Base-by-base conservation (phyloP, 164 flowering plant genomes). In the Vitis rupestris region DNA sequence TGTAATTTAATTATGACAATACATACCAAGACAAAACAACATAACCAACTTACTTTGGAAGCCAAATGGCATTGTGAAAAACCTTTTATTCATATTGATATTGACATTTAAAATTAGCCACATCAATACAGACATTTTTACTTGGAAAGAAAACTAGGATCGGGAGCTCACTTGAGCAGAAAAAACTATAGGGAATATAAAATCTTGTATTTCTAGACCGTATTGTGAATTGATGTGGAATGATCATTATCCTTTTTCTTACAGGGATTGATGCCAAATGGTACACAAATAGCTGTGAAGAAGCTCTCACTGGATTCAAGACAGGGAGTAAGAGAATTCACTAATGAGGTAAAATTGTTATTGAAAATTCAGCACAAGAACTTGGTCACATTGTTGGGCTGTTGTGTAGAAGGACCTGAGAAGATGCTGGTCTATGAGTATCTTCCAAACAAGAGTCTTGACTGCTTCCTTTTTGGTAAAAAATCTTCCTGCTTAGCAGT, bases 371-470 rank as follows among this genome's bases (percentile, higher is more conserved):
- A 91, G 78, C 97, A 91, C 78, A 86, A 74, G 75, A 86, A 91
- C 79, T 72, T 91, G 76, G 97, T 91, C 47, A 85, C 55, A 13
- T 72, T 89, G 74, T 61, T 85, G 29, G 97, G 94, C 2, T 91
- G 97, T 58, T 89, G 97, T 66, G 77, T 72, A 0, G 88, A 91
- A 79, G 93, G 90, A 47, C 80, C 88, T 16, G 90, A 89, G 70
- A 91, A 84, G 84, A 89, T 91, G 90, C 92, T 91, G 27, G 86
- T 91, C 44, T 91, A 89, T 51, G 92, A 91, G 76, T 91, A 83
- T 74, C 79, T 89, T 13, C 88, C 90, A 2, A 91, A 89, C 77
- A 86, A 76, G 76, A 91, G 94, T 75, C 92, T 23, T 27, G 94
- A 89, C 71, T 75, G 76, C 70, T 79, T 88, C 71, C 82, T 90